phyloP scores from a whole-genome alignment of 257 asterid species.

The Capsicum chinense region DNA sequence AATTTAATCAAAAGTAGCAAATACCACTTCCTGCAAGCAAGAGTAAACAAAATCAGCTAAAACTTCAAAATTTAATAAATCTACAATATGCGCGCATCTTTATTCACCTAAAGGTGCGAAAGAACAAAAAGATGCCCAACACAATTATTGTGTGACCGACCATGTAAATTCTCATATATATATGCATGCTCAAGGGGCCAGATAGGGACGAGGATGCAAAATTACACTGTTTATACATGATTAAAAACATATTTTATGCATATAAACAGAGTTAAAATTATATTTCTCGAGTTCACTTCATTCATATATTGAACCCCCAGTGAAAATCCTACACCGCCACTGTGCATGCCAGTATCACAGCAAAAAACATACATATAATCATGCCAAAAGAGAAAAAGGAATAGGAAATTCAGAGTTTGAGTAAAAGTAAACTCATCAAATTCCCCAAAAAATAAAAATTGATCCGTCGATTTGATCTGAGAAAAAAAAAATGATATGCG shows the following conservation, averaged over 20 bases:
- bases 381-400: not conserved
- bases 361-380: not conserved
- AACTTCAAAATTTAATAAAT: conserved; percentile 15
- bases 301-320: too few species aligned
- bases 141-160: not conserved
- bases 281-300: too few species aligned
- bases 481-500: not conserved
- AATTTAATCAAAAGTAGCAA: not conserved
- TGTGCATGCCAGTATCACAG: not conserved
- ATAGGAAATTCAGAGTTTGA: not conserved
- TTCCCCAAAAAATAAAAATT: not conserved
- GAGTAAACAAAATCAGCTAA: not conserved
- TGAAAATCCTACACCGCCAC: too few species aligned
- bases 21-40: conserved; percentile 32
- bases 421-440: not conserved
- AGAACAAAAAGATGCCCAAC: not conserved
- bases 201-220: too few species aligned
- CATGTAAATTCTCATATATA: not conserved
- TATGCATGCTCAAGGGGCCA: not conserved
- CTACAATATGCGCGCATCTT: not conserved
- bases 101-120: not conserved
- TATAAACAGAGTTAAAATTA: too few species aligned
- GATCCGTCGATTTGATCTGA: conserved; percentile 10
- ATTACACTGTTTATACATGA: too few species aligned
- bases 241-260: too few species aligned